Conservation (phyloP, 257 asterid genomes). For the Marsdenia floribunda region DNA sequence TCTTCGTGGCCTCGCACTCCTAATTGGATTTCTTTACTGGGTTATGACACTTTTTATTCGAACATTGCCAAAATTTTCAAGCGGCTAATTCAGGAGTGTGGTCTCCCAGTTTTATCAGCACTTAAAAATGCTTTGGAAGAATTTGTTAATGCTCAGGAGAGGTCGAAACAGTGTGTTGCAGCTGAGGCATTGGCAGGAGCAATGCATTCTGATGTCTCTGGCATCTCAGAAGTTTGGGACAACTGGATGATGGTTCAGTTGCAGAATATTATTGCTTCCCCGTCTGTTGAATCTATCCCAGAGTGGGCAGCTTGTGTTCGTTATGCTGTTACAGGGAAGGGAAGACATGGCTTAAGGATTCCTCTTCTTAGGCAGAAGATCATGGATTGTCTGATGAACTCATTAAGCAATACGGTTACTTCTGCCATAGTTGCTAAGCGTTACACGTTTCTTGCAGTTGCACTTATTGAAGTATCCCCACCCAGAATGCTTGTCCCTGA, state of each 20-base stretch:
- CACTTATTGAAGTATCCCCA: conserved; percentile 79
- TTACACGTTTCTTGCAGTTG: conserved; percentile 86
- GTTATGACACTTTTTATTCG: conserved; percentile 78
- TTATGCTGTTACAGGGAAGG: conserved; percentile 95
- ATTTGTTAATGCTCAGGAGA: conserved; percentile 80
- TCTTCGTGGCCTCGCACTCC: conserved; percentile 99
- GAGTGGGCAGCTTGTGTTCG: conserved; percentile 96
- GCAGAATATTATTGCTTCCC: conserved; percentile 68
- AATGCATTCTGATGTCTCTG: conserved; percentile 84
- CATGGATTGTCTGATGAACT: conserved; percentile 83
- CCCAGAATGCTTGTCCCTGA: conserved; percentile 70
- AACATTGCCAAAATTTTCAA: conserved; percentile 89
- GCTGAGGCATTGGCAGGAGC: conserved; percentile 97
- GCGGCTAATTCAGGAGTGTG: conserved; percentile 94
- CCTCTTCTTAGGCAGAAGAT: conserved; percentile 78
- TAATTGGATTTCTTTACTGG: conserved; percentile 86
- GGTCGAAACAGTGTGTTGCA: conserved; percentile 98
- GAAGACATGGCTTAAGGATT: conserved; percentile 70
- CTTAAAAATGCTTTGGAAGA: conserved; percentile 65
- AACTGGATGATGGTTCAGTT: conserved; percentile 76
- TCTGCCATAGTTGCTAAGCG: conserved; percentile 87
- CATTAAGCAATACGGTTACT: conserved; percentile 67
- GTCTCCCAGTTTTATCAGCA: conserved; percentile 71
- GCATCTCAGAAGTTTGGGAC: conserved; percentile 92
- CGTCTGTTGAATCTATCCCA: conserved; percentile 89